A percentile compares a stretch with the other conserved stretches of the same genome.
phyloP scores from a whole-genome alignment of 1,284 basidiomycete genomes.

The Moesziomyces sp. region DNA sequence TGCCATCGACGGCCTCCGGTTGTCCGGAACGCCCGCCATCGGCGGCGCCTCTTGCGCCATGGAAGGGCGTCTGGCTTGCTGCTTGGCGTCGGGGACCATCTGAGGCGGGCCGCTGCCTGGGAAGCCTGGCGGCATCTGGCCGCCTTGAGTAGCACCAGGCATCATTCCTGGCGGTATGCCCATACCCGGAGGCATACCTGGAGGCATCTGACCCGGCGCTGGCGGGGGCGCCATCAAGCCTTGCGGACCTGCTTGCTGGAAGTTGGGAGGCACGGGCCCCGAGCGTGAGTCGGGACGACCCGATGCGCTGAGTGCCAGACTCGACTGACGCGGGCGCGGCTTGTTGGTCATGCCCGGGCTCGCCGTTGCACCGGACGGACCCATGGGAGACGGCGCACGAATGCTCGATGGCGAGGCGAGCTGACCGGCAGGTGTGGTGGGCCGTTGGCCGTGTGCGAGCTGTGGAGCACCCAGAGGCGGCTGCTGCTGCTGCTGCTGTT shows the following conservation, averaged over 20 bases:
- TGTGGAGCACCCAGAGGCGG: slow-evolving; percentile 33
- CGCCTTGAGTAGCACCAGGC: slow-evolving; percentile 12
- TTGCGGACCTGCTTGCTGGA: slow-evolving; percentile 29
- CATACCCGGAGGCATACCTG: slow-evolving; percentile 25
- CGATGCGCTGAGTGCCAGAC: slow-evolving; percentile 28
- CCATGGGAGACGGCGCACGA: slow-evolving; percentile 48
- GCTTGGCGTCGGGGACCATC: slow-evolving; percentile 28
- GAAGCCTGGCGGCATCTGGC: slow-evolving; percentile 35
- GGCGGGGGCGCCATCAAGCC: slow-evolving; percentile 50
- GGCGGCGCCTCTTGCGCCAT: slow-evolving; percentile 33
- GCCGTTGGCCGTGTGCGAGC: slow-evolving; percentile 44
- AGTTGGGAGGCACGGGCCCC: slow-evolving; percentile 29
- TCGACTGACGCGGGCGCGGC: slow-evolving; percentile 41
- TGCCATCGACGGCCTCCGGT: slow-evolving; percentile 20
- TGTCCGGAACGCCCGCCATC: slow-evolving; percentile 18
- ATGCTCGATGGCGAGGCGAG: slow-evolving; percentile 42
- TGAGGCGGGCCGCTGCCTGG: slow-evolving; percentile 14
- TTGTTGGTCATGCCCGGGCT: slow-evolving; percentile 40
- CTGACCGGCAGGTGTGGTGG: slow-evolving; percentile 35
- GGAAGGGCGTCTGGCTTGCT: slow-evolving; percentile 39
- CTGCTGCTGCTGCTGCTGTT: slow-evolving; percentile 44
- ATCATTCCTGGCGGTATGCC: slow-evolving; percentile 29
- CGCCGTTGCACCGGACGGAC: slow-evolving; percentile 25
- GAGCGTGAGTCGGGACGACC: slow-evolving; percentile 41
- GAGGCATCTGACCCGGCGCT: slow-evolving; percentile 41